Evolutionary conservation across 2,329 filamentous ascomycete species (phyloP).

Genomic region (Blumeriella jaapii): DNA sequence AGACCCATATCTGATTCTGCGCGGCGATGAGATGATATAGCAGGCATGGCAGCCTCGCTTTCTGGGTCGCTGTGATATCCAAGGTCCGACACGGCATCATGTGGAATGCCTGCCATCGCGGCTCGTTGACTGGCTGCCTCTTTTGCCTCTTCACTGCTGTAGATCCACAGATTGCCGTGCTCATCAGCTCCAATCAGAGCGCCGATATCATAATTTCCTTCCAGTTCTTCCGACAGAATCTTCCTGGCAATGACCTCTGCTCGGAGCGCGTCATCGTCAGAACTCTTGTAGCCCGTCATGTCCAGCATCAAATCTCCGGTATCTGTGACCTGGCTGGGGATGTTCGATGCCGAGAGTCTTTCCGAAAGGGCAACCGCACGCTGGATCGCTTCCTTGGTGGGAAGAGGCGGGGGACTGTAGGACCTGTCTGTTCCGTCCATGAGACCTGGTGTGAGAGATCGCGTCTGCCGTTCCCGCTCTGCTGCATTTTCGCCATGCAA

Average conservation of each 20-base stretch:
- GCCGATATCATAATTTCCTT: constrained; percentile 93
- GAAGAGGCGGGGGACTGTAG: constrained; percentile 64
- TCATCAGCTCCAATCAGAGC: constrained; percentile 91
- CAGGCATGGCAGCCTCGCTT: constrained; percentile 41
- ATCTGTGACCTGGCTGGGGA: constrained; percentile 85
- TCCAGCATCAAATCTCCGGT: constrained; percentile 93
- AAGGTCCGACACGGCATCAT: constrained; percentile 77
- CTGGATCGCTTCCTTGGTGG: constrained; percentile 64
- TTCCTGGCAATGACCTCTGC: constrained; percentile 90
- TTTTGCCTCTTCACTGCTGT: constrained; percentile 94
- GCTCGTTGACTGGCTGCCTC: constrained; percentile 65
- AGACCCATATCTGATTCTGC: constrained; percentile 50
- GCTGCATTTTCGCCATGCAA: constrained; percentile 21
- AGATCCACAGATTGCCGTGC: constrained; percentile 97
- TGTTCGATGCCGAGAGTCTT: constrained; percentile 80
- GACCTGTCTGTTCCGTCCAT: constrained; percentile 43
- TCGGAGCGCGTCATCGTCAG: constrained; percentile 80
- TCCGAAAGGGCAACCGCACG: constrained; percentile 77
- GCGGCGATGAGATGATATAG: constrained; percentile 38
- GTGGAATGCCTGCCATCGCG: constrained; percentile 32
- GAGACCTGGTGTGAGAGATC: constrained; percentile 30
- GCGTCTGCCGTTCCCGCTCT: constrained; percentile 29
- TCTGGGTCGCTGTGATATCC: constrained; percentile 87
- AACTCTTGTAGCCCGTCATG: constrained; percentile 94
- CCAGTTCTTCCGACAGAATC: constrained; percentile 82